A percentile compares a stretch with the other conserved stretches of the same genome.
Conservation (phyloP, 768 basidiomycete species). For the Pulveroboletus frians region DNA sequence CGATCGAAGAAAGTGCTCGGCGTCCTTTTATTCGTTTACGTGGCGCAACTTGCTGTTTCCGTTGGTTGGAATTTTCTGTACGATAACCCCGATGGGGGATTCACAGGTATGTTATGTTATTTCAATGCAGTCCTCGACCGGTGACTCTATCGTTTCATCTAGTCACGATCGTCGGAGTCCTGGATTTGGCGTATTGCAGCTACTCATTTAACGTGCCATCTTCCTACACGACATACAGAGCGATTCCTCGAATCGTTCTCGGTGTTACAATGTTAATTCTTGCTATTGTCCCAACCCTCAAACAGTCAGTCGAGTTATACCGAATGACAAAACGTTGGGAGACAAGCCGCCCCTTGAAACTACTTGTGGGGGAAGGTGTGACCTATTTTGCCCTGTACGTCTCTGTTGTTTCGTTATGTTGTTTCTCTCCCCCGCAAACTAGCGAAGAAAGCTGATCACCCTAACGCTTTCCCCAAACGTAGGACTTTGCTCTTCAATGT, state of each 20-base stretch:
- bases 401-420: not conserved
- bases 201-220: not conserved
- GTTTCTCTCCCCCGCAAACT: not conserved
- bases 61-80: not conserved
- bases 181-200: not conserved
- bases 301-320: not conserved
- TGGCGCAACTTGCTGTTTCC: not conserved
- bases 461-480: not conserved
- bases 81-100: not conserved
- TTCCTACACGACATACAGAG: not conserved
- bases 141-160: not conserved
- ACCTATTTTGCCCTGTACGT: slow-evolving; percentile 17
- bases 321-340: slow-evolving; percentile 5
- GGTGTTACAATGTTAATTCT: slow-evolving; percentile 3
- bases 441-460: not conserved
- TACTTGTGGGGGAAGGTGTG: slow-evolving; percentile 8
- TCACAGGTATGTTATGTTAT: slow-evolving; percentile 7
- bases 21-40: slow-evolving; percentile 2
- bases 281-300: not conserved
- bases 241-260: slow-evolving; percentile 6
- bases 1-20: not conserved
- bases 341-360: slow-evolving; percentile 1
- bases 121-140: not conserved
- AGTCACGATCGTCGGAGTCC: not conserved
- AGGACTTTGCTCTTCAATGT: slow-evolving; percentile 8